Percentiles rank a stretch among this genome's conserved stretches.
Evolutionary conservation across 2,329 filamentous ascomycete genomes (phyloP).

Genomic region (Thielaviopsis ethacetica): DNA sequence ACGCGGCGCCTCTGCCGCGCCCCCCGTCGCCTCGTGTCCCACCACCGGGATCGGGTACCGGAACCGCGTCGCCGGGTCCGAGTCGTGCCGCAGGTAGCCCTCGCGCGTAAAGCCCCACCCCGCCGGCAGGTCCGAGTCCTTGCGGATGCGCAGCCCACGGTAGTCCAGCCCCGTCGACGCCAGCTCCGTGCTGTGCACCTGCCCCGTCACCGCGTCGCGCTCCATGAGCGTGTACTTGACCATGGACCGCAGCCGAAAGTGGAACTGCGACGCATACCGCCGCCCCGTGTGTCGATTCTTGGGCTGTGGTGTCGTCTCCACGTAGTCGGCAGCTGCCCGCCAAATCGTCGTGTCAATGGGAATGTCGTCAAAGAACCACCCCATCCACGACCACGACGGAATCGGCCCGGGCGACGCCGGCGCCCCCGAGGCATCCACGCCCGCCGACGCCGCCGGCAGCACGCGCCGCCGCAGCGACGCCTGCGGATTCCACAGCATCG

Average conservation of each 20-base stretch:
- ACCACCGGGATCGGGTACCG: conserved; percentile 26
- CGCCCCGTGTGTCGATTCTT: conserved; percentile 20
- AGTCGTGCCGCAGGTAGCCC: conserved; percentile 24
- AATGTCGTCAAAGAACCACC: conserved; percentile 30
- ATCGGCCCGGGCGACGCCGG: conserved; percentile 20
- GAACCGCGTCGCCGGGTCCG: conserved; percentile 24
- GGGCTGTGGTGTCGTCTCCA: conserved; percentile 21
- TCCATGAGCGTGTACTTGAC: conserved; percentile 26
- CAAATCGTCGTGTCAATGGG: conserved; percentile 26
- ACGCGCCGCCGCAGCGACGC: conserved; percentile 23
- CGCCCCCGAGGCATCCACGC: conserved; percentile 10
- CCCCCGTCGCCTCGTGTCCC: conserved; percentile 1
- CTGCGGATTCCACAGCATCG: conserved; percentile 28
- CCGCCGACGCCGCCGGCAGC: conserved; percentile 8
- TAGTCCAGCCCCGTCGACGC: conserved; percentile 23
- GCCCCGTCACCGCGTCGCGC: conserved; percentile 15
- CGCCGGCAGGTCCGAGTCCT: conserved; percentile 20
- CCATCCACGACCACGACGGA: conserved; percentile 32
- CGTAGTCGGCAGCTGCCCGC: conserved; percentile 27
- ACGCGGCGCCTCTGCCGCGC: conserved; percentile 17
- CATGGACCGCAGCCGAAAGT: conserved; percentile 24
- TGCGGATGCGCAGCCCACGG: conserved; percentile 23
- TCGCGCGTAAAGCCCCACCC: conserved; percentile 23
- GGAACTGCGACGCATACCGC: conserved; percentile 22
- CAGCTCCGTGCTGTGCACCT: conserved; percentile 18